phyloP scores from a whole-genome alignment of 257 asterid genomes.

The Ilex aquifolium region DNA sequence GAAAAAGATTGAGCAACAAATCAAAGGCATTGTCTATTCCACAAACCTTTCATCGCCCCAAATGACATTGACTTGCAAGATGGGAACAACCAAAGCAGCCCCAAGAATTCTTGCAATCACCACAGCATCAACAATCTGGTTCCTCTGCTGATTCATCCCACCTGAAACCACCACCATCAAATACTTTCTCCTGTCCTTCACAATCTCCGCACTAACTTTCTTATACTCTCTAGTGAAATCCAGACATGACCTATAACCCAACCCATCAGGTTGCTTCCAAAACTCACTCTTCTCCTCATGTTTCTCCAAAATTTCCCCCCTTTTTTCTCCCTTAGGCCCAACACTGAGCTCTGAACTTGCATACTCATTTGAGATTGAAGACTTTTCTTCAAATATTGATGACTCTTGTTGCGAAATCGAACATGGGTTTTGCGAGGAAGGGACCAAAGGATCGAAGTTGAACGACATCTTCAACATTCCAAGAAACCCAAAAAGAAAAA shows the following conservation, averaged over 20 bases:
- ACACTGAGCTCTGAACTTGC: conserved; percentile 13
- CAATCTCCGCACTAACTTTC: conserved; percentile 37
- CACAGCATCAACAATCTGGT: conserved; percentile 97
- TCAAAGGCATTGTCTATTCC: too few species aligned
- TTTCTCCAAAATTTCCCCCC: neutral
- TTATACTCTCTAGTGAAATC: conserved; percentile 45
- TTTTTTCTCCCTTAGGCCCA: conserved; percentile 6
- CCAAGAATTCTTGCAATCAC: conserved; percentile 91
- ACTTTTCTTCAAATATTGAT: conserved; percentile 13
- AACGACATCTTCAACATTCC: conserved; percentile 54
- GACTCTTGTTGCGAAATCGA: conserved; percentile 16
- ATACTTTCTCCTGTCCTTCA: conserved; percentile 60
- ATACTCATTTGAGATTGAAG: conserved; percentile 18
- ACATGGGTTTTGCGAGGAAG: conserved; percentile 54
- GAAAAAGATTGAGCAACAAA: too few species aligned
- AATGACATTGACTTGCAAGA: conserved; percentile 87
- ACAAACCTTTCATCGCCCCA: conserved; percentile 97
- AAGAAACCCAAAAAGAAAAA: conserved; percentile 34
- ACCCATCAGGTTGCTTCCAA: conserved; percentile 90
- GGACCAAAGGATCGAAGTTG: conserved; percentile 41
- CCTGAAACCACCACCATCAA: conserved; percentile 89
- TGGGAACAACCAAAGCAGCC: conserved; percentile 87
- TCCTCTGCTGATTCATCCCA: conserved; percentile 95
- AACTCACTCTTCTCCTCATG: conserved; percentile 36
- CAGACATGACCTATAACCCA: conserved; percentile 87